A percentile compares a stretch with the other conserved stretches of the same genome.
These are phyloP conservation scores for Hypoxylon fuscum DNA, from an alignment of 495 filamentous ascomycete genomes.

Conservation along the genomic window DNA sequence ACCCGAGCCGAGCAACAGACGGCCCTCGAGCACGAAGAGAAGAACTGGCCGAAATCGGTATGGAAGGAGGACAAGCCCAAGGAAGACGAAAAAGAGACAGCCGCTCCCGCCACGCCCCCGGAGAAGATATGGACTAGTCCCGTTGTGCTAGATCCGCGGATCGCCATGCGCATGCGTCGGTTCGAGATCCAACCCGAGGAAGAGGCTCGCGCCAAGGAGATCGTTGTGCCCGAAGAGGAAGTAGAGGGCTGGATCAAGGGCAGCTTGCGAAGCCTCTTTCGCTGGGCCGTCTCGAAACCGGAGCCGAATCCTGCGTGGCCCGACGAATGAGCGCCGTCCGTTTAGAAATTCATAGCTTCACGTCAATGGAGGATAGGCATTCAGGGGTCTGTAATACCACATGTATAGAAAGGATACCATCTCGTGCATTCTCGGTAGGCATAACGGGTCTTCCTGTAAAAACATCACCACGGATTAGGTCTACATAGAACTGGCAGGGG, in stretches of 20 bases:
- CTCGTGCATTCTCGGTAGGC: constrained; percentile 8
- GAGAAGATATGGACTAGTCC: constrained; percentile 81
- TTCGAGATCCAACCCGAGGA: constrained; percentile 73
- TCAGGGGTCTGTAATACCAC: constrained; percentile 19
- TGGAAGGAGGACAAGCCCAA: constrained; percentile 73
- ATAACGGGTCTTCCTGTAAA: constrained; percentile 7
- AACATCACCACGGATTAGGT: constrained; percentile 12
- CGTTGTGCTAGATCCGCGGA: constrained; percentile 79
- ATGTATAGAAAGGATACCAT: constrained; percentile 26
- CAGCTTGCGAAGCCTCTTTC: constrained; percentile 52
- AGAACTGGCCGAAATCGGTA: constrained; percentile 85
- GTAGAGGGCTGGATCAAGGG: constrained; percentile 70
- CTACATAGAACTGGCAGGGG: neutral
- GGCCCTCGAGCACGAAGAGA: constrained; percentile 80
- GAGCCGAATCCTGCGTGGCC: constrained; percentile 39
- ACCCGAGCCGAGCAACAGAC: constrained; percentile 70
- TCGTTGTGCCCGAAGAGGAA: constrained; percentile 71
- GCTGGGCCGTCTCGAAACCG: constrained; percentile 51
- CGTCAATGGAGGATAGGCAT: neutral
- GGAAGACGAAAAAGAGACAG: constrained; percentile 58
- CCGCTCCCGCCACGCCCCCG: constrained; percentile 27
- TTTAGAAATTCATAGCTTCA: neutral
- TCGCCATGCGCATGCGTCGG: constrained; percentile 81
- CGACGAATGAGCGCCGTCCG: constrained; percentile 24
- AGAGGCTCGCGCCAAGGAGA: constrained; percentile 69